Percentiles rank a stretch among this genome's conserved stretches.
These are phyloP conservation scores for Colletotrichum aenigma DNA, from an alignment of 2,329 filamentous ascomycete genomes.

Conservation along the genomic window DNA sequence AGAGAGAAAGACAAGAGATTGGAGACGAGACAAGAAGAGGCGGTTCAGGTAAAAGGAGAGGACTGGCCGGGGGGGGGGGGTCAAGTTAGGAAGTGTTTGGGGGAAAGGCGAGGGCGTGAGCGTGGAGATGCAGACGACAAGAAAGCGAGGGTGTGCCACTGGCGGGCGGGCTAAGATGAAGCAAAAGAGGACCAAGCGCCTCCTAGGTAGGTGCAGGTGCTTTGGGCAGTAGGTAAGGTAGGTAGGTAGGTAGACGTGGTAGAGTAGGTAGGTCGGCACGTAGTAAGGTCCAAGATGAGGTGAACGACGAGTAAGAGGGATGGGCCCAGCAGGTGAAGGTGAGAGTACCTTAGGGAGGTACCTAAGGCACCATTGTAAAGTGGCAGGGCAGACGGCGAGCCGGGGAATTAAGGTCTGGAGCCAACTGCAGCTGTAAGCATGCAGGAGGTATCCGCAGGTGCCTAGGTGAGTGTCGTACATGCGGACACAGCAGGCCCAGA, in stretches of 20 bases:
- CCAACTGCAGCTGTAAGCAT: not conserved
- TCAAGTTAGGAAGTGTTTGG: slow-evolving; percentile 2
- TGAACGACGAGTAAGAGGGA: not conserved
- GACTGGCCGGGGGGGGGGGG: slow-evolving; percentile 1
- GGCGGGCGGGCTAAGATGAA: slow-evolving; percentile 5
- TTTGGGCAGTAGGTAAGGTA: not conserved
- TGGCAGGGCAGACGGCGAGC: not conserved
- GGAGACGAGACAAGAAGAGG: slow-evolving; percentile 20
- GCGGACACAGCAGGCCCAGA: not conserved
- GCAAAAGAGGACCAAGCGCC: slow-evolving; percentile 17
- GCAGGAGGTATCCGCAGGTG: not conserved
- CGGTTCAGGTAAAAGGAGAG: slow-evolving; percentile 17
- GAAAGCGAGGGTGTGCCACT: slow-evolving; percentile 6
- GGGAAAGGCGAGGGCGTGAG: not conserved
- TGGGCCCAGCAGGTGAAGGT: not conserved
- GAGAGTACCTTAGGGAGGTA: not conserved
- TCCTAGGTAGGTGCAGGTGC: not conserved
- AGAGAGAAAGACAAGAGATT: not conserved
- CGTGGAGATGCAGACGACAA: not conserved
- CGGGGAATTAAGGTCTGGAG: slow-evolving; percentile 2
- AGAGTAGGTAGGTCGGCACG: not conserved
- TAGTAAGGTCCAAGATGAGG: not conserved
- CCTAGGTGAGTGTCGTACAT: not conserved
- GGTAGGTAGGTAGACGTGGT: not conserved
- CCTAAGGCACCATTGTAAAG: not conserved